These are phyloP conservation scores for Zea mays DNA, from an alignment of 176 grass and related monocot genomes.

Conservation along the genomic window Zm-B73-REFERENCE-NAM-5.0 NC_050099.1:134601501-134602000, in stretches of 20 bases:
- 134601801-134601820: conserved; percentile 75
- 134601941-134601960: conserved; percentile 40
- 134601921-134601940: conserved; percentile 71
- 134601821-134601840: conserved; percentile 51
- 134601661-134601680: conserved; percentile 69
- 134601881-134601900: conserved; percentile 54
- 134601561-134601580: conserved; percentile 64
- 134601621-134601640: conserved; percentile 50
- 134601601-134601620: conserved; percentile 76
- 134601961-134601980: conserved; percentile 67
- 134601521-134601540: conserved; percentile 57
- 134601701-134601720: conserved; percentile 73
- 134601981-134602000: conserved; percentile 68
- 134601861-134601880: conserved; percentile 64
- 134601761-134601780: conserved; percentile 55
- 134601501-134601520: conserved; percentile 77
- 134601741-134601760: conserved; percentile 59
- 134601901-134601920: conserved; percentile 76
- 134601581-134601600: conserved; percentile 69
- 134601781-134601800: conserved; percentile 71
- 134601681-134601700: conserved; percentile 62
- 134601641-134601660: conserved; percentile 82
- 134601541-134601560: conserved; percentile 56
- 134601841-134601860: conserved; percentile 54
- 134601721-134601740: conserved; percentile 56